Conservation (phyloP, 2,329 filamentous ascomycete genomes). For the Dactylellina parvicollis region DNA sequence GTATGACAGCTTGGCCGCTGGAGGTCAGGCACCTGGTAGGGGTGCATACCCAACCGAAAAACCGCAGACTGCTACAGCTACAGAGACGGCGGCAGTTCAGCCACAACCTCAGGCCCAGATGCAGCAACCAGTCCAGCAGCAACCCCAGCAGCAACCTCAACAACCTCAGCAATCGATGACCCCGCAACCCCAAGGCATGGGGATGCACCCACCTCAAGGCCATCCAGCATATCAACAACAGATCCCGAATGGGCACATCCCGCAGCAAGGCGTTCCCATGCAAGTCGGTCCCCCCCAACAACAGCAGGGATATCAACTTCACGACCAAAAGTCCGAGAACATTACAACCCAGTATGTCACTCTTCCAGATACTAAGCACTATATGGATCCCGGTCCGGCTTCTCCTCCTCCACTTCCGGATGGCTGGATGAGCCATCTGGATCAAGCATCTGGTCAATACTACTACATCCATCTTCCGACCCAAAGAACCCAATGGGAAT, state of each 20-base stretch:
- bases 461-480: slow-evolving; percentile 98
- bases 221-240: slow-evolving; percentile 54
- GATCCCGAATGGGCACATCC: slow-evolving; percentile 60
- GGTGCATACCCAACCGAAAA: slow-evolving; percentile 45
- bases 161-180: slow-evolving; percentile 46
- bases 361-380: slow-evolving; percentile 63
- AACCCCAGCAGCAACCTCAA: slow-evolving; percentile 39
- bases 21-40: slow-evolving; percentile 41
- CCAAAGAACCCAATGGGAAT: slow-evolving; percentile 98
- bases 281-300: slow-evolving; percentile 67
- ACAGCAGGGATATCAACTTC: slow-evolving; percentile 62
- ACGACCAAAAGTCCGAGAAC: slow-evolving; percentile 61
- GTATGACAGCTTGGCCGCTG: slow-evolving; percentile 77
- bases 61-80: not conserved
- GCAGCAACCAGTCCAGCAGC: slow-evolving; percentile 22
- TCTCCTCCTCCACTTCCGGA: slow-evolving; percentile 94
- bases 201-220: slow-evolving; percentile 54
- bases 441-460: slow-evolving; percentile 95
- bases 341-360: slow-evolving; percentile 60
- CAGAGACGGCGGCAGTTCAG: slow-evolving; percentile 45
- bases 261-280: slow-evolving; percentile 57
- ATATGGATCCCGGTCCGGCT: slow-evolving; percentile 70
- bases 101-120: slow-evolving; percentile 35
- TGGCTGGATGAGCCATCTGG: slow-evolving; percentile 97
- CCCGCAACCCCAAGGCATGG: slow-evolving; percentile 40